Base-by-base conservation (phyloP, 2,329 filamentous ascomycete genomes). In the Beauveria varroae region DNA sequence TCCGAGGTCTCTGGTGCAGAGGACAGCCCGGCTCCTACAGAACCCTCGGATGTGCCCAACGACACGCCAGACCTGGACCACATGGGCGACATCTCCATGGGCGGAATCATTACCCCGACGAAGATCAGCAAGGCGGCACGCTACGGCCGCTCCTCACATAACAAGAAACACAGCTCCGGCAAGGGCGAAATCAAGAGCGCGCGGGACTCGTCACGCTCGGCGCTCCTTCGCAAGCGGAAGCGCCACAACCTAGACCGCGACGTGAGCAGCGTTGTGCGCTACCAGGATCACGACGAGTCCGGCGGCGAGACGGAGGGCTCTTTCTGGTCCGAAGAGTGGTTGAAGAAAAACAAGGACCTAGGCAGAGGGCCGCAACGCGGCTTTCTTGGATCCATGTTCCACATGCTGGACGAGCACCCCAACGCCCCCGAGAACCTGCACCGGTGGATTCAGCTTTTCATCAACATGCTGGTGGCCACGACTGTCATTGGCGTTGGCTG, bases 401-500 rank as follows among this genome's bases (percentile, higher is more conserved):
- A 78, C 60, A 76, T 78, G 41, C 73, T 86, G 63, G 80, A 84
- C 64, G 78, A 81, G 61, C 80, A 87, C 66, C 83, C 83, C 3
- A 79, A 82, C 61, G 81, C 83, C 20, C 84, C 84, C 1, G 80
- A 83, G 28, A 81, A 86, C 62, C 72, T 86, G 46, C 83, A 81
- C 53, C 79, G 79, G 63, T 87, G 85, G 80, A 73, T 86, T 40
- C 80, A 83, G 61, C 75, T 86, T 3, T 69, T 80, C 2, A 82
- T 91, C 75, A 91, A 91, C 70, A 71, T 86, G 52, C 80, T 84
- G 63, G 76, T 89, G 18, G 79, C 86, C 5, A 72, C 73, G 5
- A 72, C 80, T 14, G 74, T 81, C 60, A 74, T 86, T 46, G 93
- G 88, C 72, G 78, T 91, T 49, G 79, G 90, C 40, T 91, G 87